Percentiles rank a stretch among this genome's conserved stretches.
These are phyloP conservation scores for Calocera cornea DNA, from an alignment of 768 basidiomycete genomes.

Conservation along the genomic window DNA sequence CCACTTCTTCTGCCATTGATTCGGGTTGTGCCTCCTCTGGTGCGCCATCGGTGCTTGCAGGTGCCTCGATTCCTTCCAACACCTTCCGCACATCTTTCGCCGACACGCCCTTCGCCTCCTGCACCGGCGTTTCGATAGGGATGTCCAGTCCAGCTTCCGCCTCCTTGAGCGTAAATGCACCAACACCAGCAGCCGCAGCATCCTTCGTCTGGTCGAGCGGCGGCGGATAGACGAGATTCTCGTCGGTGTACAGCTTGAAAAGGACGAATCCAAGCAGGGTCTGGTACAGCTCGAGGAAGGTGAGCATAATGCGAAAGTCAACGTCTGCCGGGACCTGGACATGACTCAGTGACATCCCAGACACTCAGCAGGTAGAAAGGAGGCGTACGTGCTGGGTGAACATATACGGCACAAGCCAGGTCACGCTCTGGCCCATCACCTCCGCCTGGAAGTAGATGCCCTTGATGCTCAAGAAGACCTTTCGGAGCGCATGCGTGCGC, in stretches of 20 bases:
- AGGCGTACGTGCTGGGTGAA: conserved; percentile 83
- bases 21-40: neutral
- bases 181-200: conserved; percentile 74
- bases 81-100: conserved; percentile 42
- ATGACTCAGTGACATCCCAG: conserved; percentile 4
- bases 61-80: conserved; percentile 33
- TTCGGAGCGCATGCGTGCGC: conserved; percentile 69
- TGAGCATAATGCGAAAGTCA: conserved; percentile 94
- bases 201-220: conserved; percentile 71
- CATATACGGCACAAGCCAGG: conserved; percentile 94
- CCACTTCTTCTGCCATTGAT: neutral
- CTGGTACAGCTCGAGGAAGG: conserved; percentile 95
- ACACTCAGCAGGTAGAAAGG: neutral
- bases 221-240: conserved; percentile 87
- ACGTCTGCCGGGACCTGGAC: conserved; percentile 81
- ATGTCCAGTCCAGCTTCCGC: conserved; percentile 12
- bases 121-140: conserved; percentile 23
- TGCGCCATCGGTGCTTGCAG: neutral
- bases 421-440: conserved; percentile 80
- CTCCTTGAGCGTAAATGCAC: conserved; percentile 55
- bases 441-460: conserved; percentile 97
- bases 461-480: conserved; percentile 92
- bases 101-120: conserved; percentile 35
- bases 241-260: conserved; percentile 96
- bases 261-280: conserved; percentile 89